Percentiles rank a stretch among this genome's conserved stretches.
Evolutionary conservation across 306 rosid species (phyloP).

Genomic region (Fragaria nilgerrensis): DNA sequence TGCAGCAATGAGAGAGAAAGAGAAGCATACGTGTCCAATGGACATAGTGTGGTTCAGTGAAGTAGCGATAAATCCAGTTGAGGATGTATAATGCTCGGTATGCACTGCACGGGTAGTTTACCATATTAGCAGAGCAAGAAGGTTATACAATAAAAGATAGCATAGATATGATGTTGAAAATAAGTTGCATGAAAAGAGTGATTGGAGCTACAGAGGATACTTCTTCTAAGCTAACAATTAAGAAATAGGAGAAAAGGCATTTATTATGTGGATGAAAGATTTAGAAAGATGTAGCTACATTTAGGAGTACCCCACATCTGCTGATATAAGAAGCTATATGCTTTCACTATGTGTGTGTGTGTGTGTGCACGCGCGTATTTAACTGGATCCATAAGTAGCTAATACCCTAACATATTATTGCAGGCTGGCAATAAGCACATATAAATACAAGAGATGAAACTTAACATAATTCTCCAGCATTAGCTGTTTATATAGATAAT

Average conservation of each 20-base stretch:
- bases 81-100: conserved; percentile 79
- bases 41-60: conserved; percentile 70
- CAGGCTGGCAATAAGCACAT: background rate
- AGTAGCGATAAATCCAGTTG: conserved; percentile 95
- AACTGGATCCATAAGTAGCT: background rate
- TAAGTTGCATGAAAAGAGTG: background rate
- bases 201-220: background rate
- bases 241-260: background rate
- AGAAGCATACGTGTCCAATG: conserved; percentile 79
- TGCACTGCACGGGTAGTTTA: conserved; percentile 51
- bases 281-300: background rate
- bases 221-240: background rate
- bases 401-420: background rate
- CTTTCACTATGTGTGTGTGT: background rate
- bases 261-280: background rate
- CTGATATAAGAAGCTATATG: background rate
- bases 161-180: background rate
- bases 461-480: background rate
- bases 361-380: background rate
- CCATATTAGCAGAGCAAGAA: background rate
- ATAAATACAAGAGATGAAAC: background rate
- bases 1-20: conserved; percentile 3
- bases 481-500: background rate
- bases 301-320: background rate
- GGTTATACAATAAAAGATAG: background rate